Base-by-base conservation (phyloP, 2,329 filamentous ascomycete species). In the Fusarium protoensiforme region DNA sequence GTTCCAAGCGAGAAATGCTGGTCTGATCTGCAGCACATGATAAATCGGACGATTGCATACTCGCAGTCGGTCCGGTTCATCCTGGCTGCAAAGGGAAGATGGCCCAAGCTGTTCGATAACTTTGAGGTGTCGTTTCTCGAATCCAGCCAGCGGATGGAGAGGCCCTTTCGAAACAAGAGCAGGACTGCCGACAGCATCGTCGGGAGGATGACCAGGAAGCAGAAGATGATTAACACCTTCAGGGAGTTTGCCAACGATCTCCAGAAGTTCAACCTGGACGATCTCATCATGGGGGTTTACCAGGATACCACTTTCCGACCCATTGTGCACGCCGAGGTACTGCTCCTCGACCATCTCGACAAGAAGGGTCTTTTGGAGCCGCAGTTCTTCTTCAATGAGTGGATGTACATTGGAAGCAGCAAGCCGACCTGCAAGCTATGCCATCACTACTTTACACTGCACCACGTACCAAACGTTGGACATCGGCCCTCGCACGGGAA, bases 391-490 rank as follows among this genome's bases (percentile, higher is more conserved):
- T 83, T 79, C 69, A 69, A 75, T 2, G 61, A 46, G 41, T 75
- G 72, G 48, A 75, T 75, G 31, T 83, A 82, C 60, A 80, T 83
- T 20, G 81, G 81, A 8, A 71, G 71, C 54, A 82, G 80, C 74
- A 83, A 83, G 63, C 81, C 81, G 0, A 81, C 80, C 0, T 83
- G 81, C 43, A 74, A 77, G 3, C 77, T 83, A 1, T 83, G 82
- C 51, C 24, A 72, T 0, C 72, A 78, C 39, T 83, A 81, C 48
- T 81, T 83, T 20, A 31, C 22, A 1, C 56, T 24, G 2, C 57
- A 69, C 0, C 76, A 78, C 27, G 70, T 67, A 0, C 20, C 67
- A 11, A 68, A 72, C 0, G 67, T 81, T 0, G 54, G 72, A 8
- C 74, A 80, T 9, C 75, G 81, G 2, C 41, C 67, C 5, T 67